A percentile compares a stretch with the other conserved stretches of the same genome.
phyloP scores from a whole-genome alignment of 2,329 filamentous ascomycete genomes.

The Xenoacremonium recifei region DNA sequence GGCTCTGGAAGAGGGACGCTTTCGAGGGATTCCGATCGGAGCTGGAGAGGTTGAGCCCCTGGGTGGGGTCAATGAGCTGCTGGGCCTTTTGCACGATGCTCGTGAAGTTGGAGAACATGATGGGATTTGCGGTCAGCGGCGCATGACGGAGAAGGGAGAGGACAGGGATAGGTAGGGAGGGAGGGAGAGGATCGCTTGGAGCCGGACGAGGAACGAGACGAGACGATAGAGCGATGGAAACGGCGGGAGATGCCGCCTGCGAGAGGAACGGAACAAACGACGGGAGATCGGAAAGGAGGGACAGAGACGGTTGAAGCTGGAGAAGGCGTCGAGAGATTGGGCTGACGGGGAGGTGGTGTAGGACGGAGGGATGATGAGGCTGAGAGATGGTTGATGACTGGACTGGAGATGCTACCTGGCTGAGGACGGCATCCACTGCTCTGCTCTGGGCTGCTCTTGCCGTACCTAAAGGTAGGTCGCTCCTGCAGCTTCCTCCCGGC shows the following conservation, averaged over 20 bases:
- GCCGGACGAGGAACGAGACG: conserved; percentile 10
- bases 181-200: conserved; percentile 6
- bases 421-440: not conserved
- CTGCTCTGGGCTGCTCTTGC: not conserved
- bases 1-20: conserved; percentile 87
- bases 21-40: conserved; percentile 85
- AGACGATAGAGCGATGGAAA: conserved; percentile 8
- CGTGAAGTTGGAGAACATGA: conserved; percentile 62
- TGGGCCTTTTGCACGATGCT: conserved; percentile 94
- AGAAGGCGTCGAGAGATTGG: too few species aligned
- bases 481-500: too few species aligned
- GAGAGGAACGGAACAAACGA: too few species aligned
- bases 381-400: conserved; percentile 1
- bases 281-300: too few species aligned
- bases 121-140: conserved; percentile 37
- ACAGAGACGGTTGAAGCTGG: too few species aligned
- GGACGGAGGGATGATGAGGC: conserved; percentile 1
- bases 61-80: conserved; percentile 87
- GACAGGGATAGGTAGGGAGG: not conserved
- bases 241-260: conserved; percentile 1
- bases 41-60: conserved; percentile 69
- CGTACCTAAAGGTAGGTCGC: too few species aligned
- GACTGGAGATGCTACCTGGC: not conserved
- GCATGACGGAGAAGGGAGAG: conserved; percentile 35
- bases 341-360: not conserved